These are phyloP conservation scores for Chaetomium tenue DNA, from an alignment of 495 filamentous ascomycete species.

Conservation along the genomic window DNA sequence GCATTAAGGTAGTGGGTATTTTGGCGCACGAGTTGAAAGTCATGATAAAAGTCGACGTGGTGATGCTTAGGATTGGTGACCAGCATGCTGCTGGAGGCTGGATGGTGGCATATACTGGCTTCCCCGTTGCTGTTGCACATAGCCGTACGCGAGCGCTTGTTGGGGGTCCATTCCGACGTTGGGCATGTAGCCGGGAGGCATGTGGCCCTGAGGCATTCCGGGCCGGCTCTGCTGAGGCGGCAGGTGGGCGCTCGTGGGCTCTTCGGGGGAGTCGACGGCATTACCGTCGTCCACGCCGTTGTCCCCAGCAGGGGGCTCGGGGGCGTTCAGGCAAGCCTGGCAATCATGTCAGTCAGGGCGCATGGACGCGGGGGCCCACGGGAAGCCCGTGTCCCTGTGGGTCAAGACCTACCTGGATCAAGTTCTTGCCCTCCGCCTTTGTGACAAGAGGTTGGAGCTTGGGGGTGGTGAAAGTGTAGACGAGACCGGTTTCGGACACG, in stretches of 20 bases:
- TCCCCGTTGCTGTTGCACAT: constrained; percentile 54
- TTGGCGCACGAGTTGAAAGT: constrained; percentile 40
- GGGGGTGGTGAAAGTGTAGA: constrained; percentile 99
- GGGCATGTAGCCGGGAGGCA: constrained; percentile 51
- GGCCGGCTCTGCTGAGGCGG: constrained; percentile 55
- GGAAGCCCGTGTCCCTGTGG: constrained; percentile 3
- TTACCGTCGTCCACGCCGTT: constrained; percentile 81
- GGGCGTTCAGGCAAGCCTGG: constrained; percentile 93
- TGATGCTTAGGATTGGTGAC: constrained; percentile 49
- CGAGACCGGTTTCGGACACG: constrained; percentile 96
- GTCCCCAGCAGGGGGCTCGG: constrained; percentile 84
- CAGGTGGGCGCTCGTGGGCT: constrained; percentile 57
- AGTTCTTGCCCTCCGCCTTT: constrained; percentile 98
- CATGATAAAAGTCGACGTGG: constrained; percentile 24
- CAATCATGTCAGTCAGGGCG: constrained; percentile 2
- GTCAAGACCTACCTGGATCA: constrained; percentile 79
- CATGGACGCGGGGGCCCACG: not conserved
- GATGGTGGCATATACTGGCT: constrained; percentile 55
- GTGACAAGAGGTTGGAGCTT: constrained; percentile 99
- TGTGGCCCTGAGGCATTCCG: constrained; percentile 52
- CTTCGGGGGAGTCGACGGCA: constrained; percentile 63
- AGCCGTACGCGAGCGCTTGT: constrained; percentile 61
- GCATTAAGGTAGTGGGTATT: constrained; percentile 54
- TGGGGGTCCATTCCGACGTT: constrained; percentile 56
- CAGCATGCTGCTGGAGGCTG: constrained; percentile 55